Base-by-base conservation (phyloP, 768 basidiomycete species). In the Xerocomellus intermedius region DNA sequence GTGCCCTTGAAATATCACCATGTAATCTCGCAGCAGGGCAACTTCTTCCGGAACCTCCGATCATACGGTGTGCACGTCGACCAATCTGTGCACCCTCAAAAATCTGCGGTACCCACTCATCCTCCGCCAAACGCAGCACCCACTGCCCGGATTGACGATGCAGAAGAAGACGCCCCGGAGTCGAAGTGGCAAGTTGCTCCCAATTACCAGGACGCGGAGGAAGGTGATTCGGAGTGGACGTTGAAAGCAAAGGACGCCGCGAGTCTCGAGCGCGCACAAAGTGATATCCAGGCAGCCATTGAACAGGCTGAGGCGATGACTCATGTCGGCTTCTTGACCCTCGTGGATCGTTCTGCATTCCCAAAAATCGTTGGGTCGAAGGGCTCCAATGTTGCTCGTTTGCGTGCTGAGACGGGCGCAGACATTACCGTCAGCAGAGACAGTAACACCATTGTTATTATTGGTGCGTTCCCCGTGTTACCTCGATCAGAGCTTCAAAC, bases 311-410 rank as follows among this genome's bases (percentile, higher is more conserved):
- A 84, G 61, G 76, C 77, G 55, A 86, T 88, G 78, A 81, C 86
- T 2, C 86, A 91, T 60, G 84, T 91, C 60, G 94, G 91, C 9
- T 93, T 89, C 80, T 78, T 96, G 52, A 94, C 88, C 9, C 77
- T 96, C 39, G 75, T 84, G 38, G 89, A 94, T 68, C 85, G 93
- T 58, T 82, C 87, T 35, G 81, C 81, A 33, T 98, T 98, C 84
- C 94, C 95, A 14, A 81, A 92, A 61, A 95, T 98, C 62, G 93
- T 98, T 58, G 95, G 95, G 37, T 75, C 87, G 12, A 96, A 95
- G 74, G 94, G 94, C 50, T 77, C 92, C 26, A 98, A 93, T 63
- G 90, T 98, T 48, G 80, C 88, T 49, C 88, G 94, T 46, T 80
- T 98, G 49, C 85, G 94, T 52, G 82, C 81, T 48, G 93, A 94